A percentile compares a stretch with the other conserved stretches of the same genome.
These are phyloP conservation scores for Crithidia brevicula DNA, from an alignment of 208 protist genomes.

Conservation along the genomic window DNA sequence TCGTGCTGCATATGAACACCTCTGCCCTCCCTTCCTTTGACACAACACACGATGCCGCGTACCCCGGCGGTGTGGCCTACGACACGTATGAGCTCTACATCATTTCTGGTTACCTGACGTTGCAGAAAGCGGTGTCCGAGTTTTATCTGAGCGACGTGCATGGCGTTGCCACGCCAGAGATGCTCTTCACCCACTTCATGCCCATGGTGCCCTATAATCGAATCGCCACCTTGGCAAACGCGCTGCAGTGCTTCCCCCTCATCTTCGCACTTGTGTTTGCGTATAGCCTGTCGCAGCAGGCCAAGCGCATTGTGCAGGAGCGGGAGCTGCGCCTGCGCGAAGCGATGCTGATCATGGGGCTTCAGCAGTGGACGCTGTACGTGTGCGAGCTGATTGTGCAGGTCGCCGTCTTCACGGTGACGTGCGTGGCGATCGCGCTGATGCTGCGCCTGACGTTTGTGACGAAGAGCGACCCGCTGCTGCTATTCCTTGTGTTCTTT, in stretches of 20 bases:
- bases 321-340: slow-evolving; percentile 82
- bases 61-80: slow-evolving; percentile 19
- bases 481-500: slow-evolving; percentile 67
- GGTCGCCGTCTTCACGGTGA: slow-evolving; percentile 37
- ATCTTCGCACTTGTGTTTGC: slow-evolving; percentile 64
- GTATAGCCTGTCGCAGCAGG: slow-evolving; percentile 29
- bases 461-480: slow-evolving; percentile 43
- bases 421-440: slow-evolving; percentile 47
- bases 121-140: slow-evolving; percentile 59
- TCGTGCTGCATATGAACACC: slow-evolving; percentile 33
- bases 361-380: slow-evolving; percentile 22
- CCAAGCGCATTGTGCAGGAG: slow-evolving; percentile 75
- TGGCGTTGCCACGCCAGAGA: not conserved
- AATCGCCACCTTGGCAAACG: not conserved
- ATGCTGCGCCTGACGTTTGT: slow-evolving; percentile 52
- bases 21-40: slow-evolving; percentile 26
- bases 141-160: slow-evolving; percentile 37
- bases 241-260: slow-evolving; percentile 34
- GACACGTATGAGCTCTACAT: slow-evolving; percentile 5
- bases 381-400: not conserved
- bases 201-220: slow-evolving; percentile 13
- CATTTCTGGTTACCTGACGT: slow-evolving; percentile 57
- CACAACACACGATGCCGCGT: not conserved
- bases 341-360: slow-evolving; percentile 86
- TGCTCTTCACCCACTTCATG: slow-evolving; percentile 2